Evolutionary conservation across 352 stramenopile species (phyloP), one percentile per base, ranked within the genome.

Genomic region (Globisporangium iwayamae): DNA sequence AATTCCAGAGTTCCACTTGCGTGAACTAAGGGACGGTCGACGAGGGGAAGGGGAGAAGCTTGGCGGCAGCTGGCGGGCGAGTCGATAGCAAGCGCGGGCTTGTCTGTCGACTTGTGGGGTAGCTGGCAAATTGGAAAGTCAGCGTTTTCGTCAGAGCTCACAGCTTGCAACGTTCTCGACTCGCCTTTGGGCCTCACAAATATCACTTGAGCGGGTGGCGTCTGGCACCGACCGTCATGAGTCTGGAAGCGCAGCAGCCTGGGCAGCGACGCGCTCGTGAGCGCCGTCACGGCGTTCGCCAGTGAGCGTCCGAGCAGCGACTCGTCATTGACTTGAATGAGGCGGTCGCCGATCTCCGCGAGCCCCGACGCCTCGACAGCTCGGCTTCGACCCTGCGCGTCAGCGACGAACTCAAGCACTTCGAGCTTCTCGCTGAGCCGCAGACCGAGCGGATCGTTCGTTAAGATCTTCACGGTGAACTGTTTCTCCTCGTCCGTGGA

Each of bases 341-440:
- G 72, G 3, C 66, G 73, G 50, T 93, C 84, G 2, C 84, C 78
- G n/a, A 93, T 81, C 78, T 90, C 77, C 0, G 81, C 81, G 16
- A 90, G 62, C 1, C 77, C 80, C 0, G 76, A 86, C 28, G 78
- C 78, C 50, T 93, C 84, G 45, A 93, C 74, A 10, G 71, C 73
- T 50, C 80, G 76, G 9, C 72, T 69, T 4, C 82, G 78, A 47
- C 84, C 84, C 34, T 89, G 68, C 0, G 62, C 66, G 56, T 91
- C 80, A 2, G 68, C 66, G 36, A 88, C 60, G 55, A 93, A 93
- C 56, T 84, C 81, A 22, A 91, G 66, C 53, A 93, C 76, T 36
- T 85, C 70, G 50, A 91, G 69, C 46, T 74, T 78, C 22, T 89
- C 78, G 56, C 72, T 83, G 48, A 91, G 72, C 25, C 81, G 73